A percentile compares a stretch with the other conserved stretches of the same genome.
Conservation (phyloP, 208 protist species). For the Leishmania major region DNA sequence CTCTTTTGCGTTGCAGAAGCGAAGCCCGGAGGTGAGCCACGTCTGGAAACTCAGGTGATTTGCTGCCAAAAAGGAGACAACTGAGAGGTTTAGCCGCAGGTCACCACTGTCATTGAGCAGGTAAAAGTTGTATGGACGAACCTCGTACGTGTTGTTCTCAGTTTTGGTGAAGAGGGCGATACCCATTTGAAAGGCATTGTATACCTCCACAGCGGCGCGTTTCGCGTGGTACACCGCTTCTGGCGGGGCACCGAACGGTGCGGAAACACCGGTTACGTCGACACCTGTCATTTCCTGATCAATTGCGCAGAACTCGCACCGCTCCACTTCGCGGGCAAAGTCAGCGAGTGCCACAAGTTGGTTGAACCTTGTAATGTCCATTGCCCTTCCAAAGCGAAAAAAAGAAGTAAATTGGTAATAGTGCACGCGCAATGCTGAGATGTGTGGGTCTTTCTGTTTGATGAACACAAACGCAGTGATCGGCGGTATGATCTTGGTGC, state of each 20-base stretch:
- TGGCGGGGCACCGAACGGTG: constrained; percentile 26
- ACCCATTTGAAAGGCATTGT: constrained; percentile 82
- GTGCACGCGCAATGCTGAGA: not conserved
- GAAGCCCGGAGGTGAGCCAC: constrained; percentile 63
- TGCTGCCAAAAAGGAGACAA: constrained; percentile 46
- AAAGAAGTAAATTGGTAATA: not conserved
- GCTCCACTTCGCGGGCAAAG: constrained; percentile 46
- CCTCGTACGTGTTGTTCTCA: constrained; percentile 44
- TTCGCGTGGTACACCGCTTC: constrained; percentile 47
- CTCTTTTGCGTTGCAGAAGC: constrained; percentile 44
- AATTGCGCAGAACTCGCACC: constrained; percentile 67
- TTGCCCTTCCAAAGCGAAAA: not conserved
- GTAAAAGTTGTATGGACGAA: constrained; percentile 82
- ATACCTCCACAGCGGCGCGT: constrained; percentile 44
- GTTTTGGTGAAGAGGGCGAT: constrained; percentile 63
- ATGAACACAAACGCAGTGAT: not conserved
- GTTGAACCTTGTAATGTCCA: constrained; percentile 62
- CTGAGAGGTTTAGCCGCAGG: constrained; percentile 32
- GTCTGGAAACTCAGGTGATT: constrained; percentile 68
- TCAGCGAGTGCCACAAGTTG: constrained; percentile 41
- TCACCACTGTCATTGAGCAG: constrained; percentile 49
- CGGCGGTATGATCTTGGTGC: not conserved
- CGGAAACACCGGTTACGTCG: constrained; percentile 22
- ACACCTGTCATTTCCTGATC: constrained; percentile 90
- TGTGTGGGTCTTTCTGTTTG: not conserved